Evolutionary conservation across 495 filamentous ascomycete species (phyloP), one percentile per base, ranked within the genome.

Genomic region (Xylaria sp.): DNA sequence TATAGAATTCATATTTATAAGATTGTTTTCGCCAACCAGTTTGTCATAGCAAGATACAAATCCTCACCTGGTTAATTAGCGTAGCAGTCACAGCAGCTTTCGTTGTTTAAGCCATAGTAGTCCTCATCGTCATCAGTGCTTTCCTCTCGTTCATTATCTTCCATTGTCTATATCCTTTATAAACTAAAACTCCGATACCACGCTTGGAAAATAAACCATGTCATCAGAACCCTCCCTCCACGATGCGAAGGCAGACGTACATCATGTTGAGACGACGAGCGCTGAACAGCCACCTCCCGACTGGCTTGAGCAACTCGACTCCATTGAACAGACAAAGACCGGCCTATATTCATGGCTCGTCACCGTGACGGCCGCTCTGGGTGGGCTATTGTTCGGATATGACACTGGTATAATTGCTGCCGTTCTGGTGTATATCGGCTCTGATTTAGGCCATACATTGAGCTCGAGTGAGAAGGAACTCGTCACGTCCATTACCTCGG

Each of bases 341-440:
- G 76, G 77, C 26, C 77, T 72, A 71, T 83, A 73, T 53, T 77
- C 80, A 33, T 75, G 80, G 71, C 80, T 87, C n/a, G 82, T 86
- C 67, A 80, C 82, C 11, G 66, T 79, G 14, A 81, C 82, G 9
- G 82, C 82, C 31, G 76, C 77, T 5, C 76, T 80, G 37, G 81
- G 76, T 5, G 82, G 83, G 29, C 68, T 84, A 9, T 73, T 85
- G 5, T 85, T 84, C 52, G 76, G 84, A 15, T 86, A 85, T 64
- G 84, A 86, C 70, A 85, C 84, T 35, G 84, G 84, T 44, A 81
- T 85, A 74, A 87, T 87, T 1, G 78, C 78, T 2, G 74, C 73
- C 14, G 41, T 74, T 1, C 53, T 81, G 31, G 74, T 80, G 40
- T 81, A 77, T 50, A 73, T 75, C 3, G 74, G 78, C 1, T 75